A percentile compares a stretch with the other conserved stretches of the same genome.
phyloP scores from a whole-genome alignment of 352 stramenopile genomes.

The Globisporangium ultimum region DNA sequence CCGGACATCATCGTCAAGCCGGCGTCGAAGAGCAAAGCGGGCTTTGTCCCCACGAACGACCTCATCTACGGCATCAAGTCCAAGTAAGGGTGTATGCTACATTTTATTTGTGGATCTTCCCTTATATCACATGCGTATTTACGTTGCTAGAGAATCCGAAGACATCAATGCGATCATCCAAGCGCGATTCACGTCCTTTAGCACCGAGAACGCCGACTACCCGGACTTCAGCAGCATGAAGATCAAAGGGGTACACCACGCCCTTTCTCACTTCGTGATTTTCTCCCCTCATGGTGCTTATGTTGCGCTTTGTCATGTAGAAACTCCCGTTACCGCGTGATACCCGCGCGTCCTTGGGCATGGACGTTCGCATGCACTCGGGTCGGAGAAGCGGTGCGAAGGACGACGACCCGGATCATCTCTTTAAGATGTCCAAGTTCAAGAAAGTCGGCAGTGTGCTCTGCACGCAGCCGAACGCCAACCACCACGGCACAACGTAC shows the following conservation, averaged over 20 bases:
- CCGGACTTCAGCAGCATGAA: conserved; percentile 78
- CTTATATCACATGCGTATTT: no score
- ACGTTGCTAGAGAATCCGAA: conserved; percentile 47
- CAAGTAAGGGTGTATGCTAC: conserved; percentile 27
- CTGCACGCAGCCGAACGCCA: conserved; percentile 52
- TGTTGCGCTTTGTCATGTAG: conserved; percentile 16
- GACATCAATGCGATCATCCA: conserved; percentile 72
- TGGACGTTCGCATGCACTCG: conserved; percentile 56
- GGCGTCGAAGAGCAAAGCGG: conserved; percentile 46
- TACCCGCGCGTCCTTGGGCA: conserved; percentile 59
- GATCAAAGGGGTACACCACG: conserved; percentile 62
- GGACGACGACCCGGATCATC: conserved; percentile 23
- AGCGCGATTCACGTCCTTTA: conserved; percentile 62
- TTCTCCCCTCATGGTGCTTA: background rate
- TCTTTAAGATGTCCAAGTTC: conserved; percentile 89
- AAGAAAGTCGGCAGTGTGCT: conserved; percentile 68
- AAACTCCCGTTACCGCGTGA: conserved; percentile 74
- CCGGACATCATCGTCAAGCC: conserved; percentile 72
- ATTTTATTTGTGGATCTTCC: no score
- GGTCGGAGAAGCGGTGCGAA: conserved; percentile 20
- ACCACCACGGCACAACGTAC: conserved; percentile 4
- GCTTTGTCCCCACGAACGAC: conserved; percentile 52
- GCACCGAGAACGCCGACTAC: conserved; percentile 64
- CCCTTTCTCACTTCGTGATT: background rate
- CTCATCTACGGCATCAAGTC: conserved; percentile 76